Percentiles rank a stretch among this genome's conserved stretches.
Evolutionary conservation across 2,329 filamentous ascomycete species (phyloP).

Genomic region (Arthrinium phaeospermum): DNA sequence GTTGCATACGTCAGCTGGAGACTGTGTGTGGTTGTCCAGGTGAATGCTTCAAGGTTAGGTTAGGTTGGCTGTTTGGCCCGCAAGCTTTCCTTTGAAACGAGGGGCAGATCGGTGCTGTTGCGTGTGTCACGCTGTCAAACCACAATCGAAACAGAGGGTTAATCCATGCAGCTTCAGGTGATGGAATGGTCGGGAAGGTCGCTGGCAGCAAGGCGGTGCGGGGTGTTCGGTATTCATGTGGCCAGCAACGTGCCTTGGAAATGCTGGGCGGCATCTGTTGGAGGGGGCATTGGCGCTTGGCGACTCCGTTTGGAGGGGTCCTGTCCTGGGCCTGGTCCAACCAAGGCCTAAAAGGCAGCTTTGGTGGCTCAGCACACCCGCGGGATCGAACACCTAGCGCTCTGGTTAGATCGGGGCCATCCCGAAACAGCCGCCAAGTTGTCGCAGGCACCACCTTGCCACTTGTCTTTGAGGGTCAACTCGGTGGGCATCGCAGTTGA

Average conservation of each 20-base stretch:
- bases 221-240: neutral
- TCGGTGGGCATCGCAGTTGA: neutral
- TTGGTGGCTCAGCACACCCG: neutral
- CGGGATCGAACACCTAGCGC: neutral
- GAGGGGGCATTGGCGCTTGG: constrained; percentile 7
- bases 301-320: neutral
- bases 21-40: constrained; percentile 4
- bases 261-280: neutral
- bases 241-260: neutral
- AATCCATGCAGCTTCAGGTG: constrained; percentile 11
- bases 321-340: neutral
- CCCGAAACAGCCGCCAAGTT: neutral
- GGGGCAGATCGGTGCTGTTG: constrained; percentile 6
- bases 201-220: neutral
- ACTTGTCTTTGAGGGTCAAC: neutral
- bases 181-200: neutral
- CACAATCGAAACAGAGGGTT: neutral
- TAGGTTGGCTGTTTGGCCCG: neutral
- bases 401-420: neutral
- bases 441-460: neutral
- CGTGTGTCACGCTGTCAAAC: constrained; percentile 16
- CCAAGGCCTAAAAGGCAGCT: neutral
- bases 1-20: constrained; percentile 5
- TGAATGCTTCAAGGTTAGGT: neutral
- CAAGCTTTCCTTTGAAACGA: constrained; percentile 15